Conservation (phyloP, 345 rosid genomes). For the Geranium rotundifolium region DNA sequence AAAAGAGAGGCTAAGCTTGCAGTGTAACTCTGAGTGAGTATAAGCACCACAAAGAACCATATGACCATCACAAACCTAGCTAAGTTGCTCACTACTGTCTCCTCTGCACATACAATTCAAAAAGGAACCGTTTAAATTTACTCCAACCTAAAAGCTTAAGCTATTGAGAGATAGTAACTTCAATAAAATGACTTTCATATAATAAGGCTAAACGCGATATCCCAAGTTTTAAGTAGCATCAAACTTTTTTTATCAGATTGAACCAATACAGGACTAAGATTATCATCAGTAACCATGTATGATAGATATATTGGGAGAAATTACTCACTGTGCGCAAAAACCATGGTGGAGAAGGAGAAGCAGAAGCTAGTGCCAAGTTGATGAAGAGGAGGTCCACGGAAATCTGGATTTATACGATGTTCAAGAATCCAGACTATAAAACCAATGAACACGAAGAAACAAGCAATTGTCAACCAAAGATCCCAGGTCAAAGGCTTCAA, state of each 20-base stretch:
- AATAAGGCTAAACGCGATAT: too few relatives aligned
- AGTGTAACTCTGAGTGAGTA: conserved; percentile 60
- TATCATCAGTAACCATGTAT: too few relatives aligned
- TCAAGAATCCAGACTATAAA: conserved; percentile 68
- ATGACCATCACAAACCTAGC: conserved; percentile 33
- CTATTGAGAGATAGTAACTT: too few relatives aligned
- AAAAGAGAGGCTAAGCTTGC: conserved; percentile 56
- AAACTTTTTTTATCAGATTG: too few relatives aligned
- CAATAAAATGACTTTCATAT: too few relatives aligned
- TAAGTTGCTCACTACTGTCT: conserved; percentile 43
- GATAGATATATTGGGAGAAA: too few relatives aligned
- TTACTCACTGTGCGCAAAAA: conserved; percentile 29
- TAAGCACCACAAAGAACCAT: conserved; percentile 60
- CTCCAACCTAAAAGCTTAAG: too few relatives aligned
- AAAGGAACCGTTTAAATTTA: background rate
- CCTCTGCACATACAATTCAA: conserved; percentile 23
- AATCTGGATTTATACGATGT: conserved; percentile 53
- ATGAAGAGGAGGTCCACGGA: conserved; percentile 34
- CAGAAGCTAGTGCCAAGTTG: conserved; percentile 49
- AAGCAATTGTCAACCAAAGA: conserved; percentile 46
- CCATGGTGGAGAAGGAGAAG: conserved; percentile 71
- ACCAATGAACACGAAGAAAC: conserved; percentile 48
- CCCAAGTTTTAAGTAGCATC: too few relatives aligned
- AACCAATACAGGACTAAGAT: too few relatives aligned
- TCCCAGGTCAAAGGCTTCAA: conserved; percentile 50